Conservation (phyloP, 2,329 filamentous ascomycete species). For the Pseudogymnoascus sp. region DNA sequence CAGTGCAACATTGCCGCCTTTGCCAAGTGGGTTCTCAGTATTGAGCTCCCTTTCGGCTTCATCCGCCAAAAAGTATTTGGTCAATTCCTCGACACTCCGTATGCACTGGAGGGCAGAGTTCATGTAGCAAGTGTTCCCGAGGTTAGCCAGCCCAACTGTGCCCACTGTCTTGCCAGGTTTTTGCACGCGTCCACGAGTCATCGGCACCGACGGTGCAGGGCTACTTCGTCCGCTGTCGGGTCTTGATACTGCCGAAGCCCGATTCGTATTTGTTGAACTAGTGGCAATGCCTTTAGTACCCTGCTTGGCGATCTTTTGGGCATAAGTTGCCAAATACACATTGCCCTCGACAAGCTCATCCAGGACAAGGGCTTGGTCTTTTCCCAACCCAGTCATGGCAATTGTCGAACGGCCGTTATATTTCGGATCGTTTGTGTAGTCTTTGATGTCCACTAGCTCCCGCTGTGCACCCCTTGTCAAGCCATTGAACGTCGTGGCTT, state of each 20-base stretch:
- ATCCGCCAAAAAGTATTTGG: conserved; percentile 76
- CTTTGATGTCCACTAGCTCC: conserved; percentile 53
- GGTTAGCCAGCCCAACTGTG: conserved; percentile 74
- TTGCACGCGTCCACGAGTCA: conserved; percentile 64
- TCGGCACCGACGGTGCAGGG: conserved; percentile 46
- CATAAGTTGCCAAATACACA: conserved; percentile 48
- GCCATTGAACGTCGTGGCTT: conserved; percentile 50
- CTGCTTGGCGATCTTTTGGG: conserved; percentile 17
- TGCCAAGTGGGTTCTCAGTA: conserved; percentile 71
- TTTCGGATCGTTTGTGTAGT: conserved; percentile 64
- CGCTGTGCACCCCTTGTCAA: conserved; percentile 56
- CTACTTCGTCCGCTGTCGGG: conserved; percentile 59
- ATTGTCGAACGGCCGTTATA: conserved; percentile 69
- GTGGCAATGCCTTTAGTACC: conserved; percentile 16
- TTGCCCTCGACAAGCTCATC: conserved; percentile 64
- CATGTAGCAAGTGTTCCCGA: conserved; percentile 99
- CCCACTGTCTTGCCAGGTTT: conserved; percentile 64
- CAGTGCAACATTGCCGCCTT: conserved; percentile 78
- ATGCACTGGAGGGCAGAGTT: conserved; percentile 95
- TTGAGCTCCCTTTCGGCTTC: conserved; percentile 78
- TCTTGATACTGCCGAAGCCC: conserved; percentile 19
- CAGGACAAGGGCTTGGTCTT: conserved; percentile 69
- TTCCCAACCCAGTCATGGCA: conserved; percentile 57
- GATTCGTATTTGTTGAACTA: conserved; percentile 14
- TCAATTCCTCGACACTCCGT: conserved; percentile 85